Conservation (phyloP, 2,329 filamentous ascomycete species). For the Fulvia fulva region DNA sequence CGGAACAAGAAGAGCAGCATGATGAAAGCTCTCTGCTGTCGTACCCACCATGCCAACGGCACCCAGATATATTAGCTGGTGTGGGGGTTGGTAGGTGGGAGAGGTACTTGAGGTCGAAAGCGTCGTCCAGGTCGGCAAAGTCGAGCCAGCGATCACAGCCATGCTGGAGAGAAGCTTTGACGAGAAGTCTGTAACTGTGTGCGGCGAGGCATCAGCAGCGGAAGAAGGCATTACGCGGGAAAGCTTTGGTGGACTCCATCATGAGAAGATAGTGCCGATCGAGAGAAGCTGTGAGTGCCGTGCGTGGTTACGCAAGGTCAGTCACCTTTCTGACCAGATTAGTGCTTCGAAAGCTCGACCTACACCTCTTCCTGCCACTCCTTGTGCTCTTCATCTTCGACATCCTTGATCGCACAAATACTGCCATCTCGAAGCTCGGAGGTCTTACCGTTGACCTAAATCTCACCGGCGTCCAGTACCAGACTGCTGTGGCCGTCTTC, state of each 20-base stretch:
- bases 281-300: background rate
- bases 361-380: conserved; percentile 5
- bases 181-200: background rate
- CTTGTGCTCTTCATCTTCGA: conserved; percentile 6
- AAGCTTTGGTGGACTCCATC: background rate
- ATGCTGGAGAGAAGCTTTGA: background rate
- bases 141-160: background rate
- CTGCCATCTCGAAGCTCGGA: conserved; percentile 20
- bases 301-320: background rate
- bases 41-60: background rate
- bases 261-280: background rate
- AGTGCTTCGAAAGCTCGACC: conserved; percentile 2
- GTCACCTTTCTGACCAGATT: background rate
- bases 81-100: background rate
- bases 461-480: conserved; percentile 11
- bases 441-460: conserved; percentile 19
- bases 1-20: background rate
- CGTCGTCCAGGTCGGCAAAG: background rate
- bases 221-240: background rate
- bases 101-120: background rate
- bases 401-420: conserved; percentile 16
- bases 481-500: conserved; percentile 31
- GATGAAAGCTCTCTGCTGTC: background rate
- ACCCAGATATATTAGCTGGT: background rate
- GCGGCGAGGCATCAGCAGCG: background rate